Base-by-base conservation (phyloP, 495 filamentous ascomycete species). In the Tuber calosporum region DNA sequence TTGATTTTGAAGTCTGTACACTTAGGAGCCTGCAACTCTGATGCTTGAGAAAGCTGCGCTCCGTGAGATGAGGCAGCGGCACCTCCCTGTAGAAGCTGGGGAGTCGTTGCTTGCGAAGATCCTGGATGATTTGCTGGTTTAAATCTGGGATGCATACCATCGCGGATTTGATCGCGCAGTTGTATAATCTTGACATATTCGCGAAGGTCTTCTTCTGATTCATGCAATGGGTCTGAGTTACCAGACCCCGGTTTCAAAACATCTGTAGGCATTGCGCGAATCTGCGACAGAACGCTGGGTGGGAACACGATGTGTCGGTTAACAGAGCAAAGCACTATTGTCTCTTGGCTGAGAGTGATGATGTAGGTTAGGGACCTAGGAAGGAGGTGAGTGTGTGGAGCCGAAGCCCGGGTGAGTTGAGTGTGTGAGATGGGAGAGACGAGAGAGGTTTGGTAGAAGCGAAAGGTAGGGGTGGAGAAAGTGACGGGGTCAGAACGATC, bases 141-240 rank as follows among this genome's bases (percentile, higher is more conserved):
- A 82, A 94, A 87, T 75, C 88, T 87, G 69, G 91, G 88, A 82
- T 95, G 92, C 77, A 86, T 88, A 69, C 90, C 90, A 75, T 89
- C 85, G 82, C 91, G 86, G 72, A 97, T 87, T 68, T 90, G 87
- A 85, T 94, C 90, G 78, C 88, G 90, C 78, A 96, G 88, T 72
- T 83, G 86, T 71, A 93, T 81, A 78, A 97, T 89, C 81, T 90
- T 92, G 79, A 90, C 87, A 83, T 89, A 92, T 80, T 92, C 88
- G 74, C 78, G 80, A 48, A 86, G 73, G 48, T 83, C 79, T 40
- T 78, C 71, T 43, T 79, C 72, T 42, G 79, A 76, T n/a, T 79
- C 71, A 26, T 62, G 53, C 53, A 62, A 34, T 34, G 53, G 53
- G 53, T 62, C 53, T 15, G 53, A 34, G 53, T 62, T 62, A 62